Evolutionary conservation across 2,329 filamentous ascomycete genomes (phyloP).

Genomic region (Fusarium zealandicum): DNA sequence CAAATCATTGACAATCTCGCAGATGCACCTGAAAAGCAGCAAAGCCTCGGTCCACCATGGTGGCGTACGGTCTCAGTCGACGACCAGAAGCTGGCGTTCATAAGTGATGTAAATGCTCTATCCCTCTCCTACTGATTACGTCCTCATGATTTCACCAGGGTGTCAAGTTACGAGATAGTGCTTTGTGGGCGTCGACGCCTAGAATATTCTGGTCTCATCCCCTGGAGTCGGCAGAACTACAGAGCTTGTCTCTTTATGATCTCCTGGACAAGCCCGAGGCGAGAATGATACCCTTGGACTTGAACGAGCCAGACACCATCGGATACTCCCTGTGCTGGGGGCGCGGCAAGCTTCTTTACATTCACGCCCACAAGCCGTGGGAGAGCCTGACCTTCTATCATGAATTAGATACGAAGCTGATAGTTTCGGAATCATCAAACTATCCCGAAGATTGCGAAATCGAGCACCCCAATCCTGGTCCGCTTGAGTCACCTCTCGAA

Average conservation of each 20-base stretch:
- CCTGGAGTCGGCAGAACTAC: slow-evolving; percentile 1
- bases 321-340: slow-evolving; percentile 28
- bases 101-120: slow-evolving; percentile 11
- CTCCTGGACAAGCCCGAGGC: neutral
- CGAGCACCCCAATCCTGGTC: neutral
- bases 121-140: too few relatives aligned
- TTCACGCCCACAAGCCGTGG: slow-evolving; percentile 6
- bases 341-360: neutral
- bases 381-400: slow-evolving; percentile 16
- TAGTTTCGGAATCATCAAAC: neutral
- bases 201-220: slow-evolving; percentile 16
- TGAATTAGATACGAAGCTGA: neutral
- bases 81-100: neutral
- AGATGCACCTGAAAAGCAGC: neutral
- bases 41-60: neutral
- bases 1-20: slow-evolving; percentile 2
- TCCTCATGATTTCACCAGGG: slow-evolving; percentile 13
- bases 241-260: slow-evolving; percentile 1
- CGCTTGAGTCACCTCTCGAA: neutral
- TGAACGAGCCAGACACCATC: slow-evolving; percentile 9
- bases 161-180: slow-evolving; percentile 16
- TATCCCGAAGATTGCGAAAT: neutral
- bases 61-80: slow-evolving; percentile 20
- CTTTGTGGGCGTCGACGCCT: neutral
- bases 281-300: slow-evolving; percentile 12